phyloP scores from a whole-genome alignment of 176 grass and related monocot genomes.

The Zea mays region Zm-B73-REFERENCE-NAM-5.0 NC_050101.1:94914501-94915000 shows the following conservation, averaged over 20 bases:
- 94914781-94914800: slow-evolving; percentile 76
- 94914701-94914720: slow-evolving; percentile 79
- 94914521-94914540: too few species aligned
- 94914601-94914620: background rate
- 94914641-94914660: slow-evolving; percentile 20
- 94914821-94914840: background rate
- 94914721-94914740: slow-evolving; percentile 59
- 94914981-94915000: background rate
- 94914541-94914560: too few species aligned
- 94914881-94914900: too few species aligned
- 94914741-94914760: slow-evolving; percentile 81
- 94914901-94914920: too few species aligned
- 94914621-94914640: background rate
- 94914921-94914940: too few species aligned
- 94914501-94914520: background rate
- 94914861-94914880: too few species aligned
- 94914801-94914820: slow-evolving; percentile 30
- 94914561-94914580: background rate
- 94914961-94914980: too few species aligned
- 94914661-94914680: slow-evolving; percentile 32
- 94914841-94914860: too few species aligned
- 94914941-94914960: too few species aligned
- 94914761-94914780: slow-evolving; percentile 83
- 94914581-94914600: background rate
- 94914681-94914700: slow-evolving; percentile 87